Evolutionary conservation across 73 alveolate genomes (phyloP), one percentile per base, ranked within the genome.

Genomic region (Paramecium primaurelia): DNA sequence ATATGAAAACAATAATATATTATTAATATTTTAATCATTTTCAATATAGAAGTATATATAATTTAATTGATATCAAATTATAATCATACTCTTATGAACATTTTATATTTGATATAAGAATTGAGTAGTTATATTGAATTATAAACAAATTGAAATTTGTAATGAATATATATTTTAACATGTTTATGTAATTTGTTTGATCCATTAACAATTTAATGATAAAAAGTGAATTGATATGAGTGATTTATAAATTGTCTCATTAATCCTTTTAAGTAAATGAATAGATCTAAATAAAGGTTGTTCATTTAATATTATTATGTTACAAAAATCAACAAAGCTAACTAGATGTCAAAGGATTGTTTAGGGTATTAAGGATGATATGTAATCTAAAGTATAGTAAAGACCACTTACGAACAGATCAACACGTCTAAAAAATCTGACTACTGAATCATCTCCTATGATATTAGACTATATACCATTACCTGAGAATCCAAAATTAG

Each of bases 191-290:
- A 54, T 1, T 16, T 54, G 49, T 54, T 54, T 54, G 59, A 49
- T 49, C 1, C 59, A 40, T 4, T 49, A 49, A 49, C 7, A 49
- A 49, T 49, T 49, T 49, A 14, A 26, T 49, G 6, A 49, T 12
- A 49, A 49, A 47, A 45, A 49, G 8, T 54, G 69, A 54, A n/a
- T 54, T 54, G 69, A 54, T 16, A 25, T 54, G 69, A 54, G 36
- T 54, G 92, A 89, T 89, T 89, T 71, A 80, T 77, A 44, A 88
- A 71, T 88, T 59, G 88, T 88, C 92, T 89, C 71, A 88, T 89
- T 89, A 71, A 89, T 88, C 92, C 26, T 92, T 89, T 77, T 88
- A 88, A 89, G 86, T 71, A 58, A 89, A 77, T 89, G 94, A 89
- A 88, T 18, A 28, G 51, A 64, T 64, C 84, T 64, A 64, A 28